A percentile compares a stretch with the other conserved stretches of the same genome.
Evolutionary conservation across 148 eudicot genomes (phyloP).

Genomic region (Linanthus parryae): DNA sequence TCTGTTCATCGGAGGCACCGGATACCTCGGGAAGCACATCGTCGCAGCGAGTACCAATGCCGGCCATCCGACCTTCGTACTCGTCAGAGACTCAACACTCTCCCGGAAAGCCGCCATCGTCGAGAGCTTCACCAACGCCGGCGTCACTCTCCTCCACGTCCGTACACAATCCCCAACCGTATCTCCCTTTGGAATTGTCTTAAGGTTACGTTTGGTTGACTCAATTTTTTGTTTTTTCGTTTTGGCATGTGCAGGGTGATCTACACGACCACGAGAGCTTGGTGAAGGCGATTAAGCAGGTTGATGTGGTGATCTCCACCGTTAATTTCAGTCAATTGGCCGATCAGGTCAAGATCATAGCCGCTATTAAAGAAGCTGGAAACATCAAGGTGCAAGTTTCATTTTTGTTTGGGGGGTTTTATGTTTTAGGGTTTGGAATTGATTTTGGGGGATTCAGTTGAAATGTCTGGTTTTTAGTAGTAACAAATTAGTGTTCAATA

Average conservation of each 20-base stretch:
- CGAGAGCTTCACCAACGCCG: slow-evolving; percentile 2
- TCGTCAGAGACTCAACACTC: slow-evolving; percentile 1
- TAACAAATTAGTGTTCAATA: no score
- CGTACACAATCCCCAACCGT: background rate
- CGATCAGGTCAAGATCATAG: slow-evolving; percentile 1
- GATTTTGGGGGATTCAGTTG: no score
- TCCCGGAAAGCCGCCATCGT: background rate
- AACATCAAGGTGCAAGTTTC: no score
- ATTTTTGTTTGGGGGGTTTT: no score
- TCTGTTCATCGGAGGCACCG: slow-evolving; percentile 7
- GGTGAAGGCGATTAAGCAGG: background rate
- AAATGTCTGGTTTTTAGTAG: no score
- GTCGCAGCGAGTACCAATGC: background rate
- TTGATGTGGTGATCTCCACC: background rate
- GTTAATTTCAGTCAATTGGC: background rate
- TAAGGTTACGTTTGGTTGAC: slow-evolving; percentile 2
- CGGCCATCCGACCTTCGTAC: slow-evolving; percentile 5
- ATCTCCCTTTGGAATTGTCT: background rate
- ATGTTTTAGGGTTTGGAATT: no score
- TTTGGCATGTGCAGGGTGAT: background rate
- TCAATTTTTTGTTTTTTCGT: background rate
- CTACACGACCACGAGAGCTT: background rate
- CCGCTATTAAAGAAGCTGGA: background rate
- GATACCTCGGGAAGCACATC: slow-evolving; percentile 6
- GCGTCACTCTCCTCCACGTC: background rate